Conservation (phyloP, 176 grass and related monocot genomes). For the Bothriochloa decipiens region DNA sequence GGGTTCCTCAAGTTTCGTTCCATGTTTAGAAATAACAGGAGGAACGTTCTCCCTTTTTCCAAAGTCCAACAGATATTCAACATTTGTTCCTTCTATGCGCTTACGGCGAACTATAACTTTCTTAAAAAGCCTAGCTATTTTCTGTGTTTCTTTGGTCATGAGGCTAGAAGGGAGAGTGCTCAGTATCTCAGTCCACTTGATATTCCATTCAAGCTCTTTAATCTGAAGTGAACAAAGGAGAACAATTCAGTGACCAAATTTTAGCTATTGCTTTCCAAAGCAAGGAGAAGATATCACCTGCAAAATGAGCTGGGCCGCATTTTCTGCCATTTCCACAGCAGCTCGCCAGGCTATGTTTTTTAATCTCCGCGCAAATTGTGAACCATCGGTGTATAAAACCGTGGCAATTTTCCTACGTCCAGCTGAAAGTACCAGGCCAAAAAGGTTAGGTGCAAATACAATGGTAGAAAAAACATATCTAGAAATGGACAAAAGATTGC, state of each 20-base stretch:
- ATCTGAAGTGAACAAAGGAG: slow-evolving; percentile 60
- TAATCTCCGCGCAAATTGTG: slow-evolving; percentile 75
- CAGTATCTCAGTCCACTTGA: slow-evolving; percentile 87
- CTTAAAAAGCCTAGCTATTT: slow-evolving; percentile 81
- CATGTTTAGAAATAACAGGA: slow-evolving; percentile 86
- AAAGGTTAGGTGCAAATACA: slow-evolving; percentile 36
- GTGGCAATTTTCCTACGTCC: slow-evolving; percentile 89
- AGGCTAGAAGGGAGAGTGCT: slow-evolving; percentile 59
- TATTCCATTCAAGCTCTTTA: slow-evolving; percentile 93
- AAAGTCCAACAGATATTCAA: slow-evolving; percentile 94
- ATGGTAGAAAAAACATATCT: slow-evolving; percentile 11
- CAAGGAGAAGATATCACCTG: slow-evolving; percentile 60
- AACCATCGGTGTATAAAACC: slow-evolving; percentile 82
- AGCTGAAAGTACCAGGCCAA: slow-evolving; percentile 59
- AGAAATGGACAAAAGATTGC: slow-evolving; percentile 28
- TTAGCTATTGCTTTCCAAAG: slow-evolving; percentile 20
- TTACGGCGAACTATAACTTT: slow-evolving; percentile 96
- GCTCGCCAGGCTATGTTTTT: slow-evolving; percentile 92
- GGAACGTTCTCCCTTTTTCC: slow-evolving; percentile 88
- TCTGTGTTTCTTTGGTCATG: slow-evolving; percentile 84
- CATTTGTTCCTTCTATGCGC: slow-evolving; percentile 57
- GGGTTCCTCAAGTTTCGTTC: slow-evolving; percentile 73
- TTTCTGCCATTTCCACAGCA: slow-evolving; percentile 88
- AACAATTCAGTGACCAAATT: slow-evolving; percentile 39
- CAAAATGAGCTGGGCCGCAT: slow-evolving; percentile 72